phyloP scores from a whole-genome alignment of 176 grass and related monocot genomes.

The Oryza rufipogon region DNA sequence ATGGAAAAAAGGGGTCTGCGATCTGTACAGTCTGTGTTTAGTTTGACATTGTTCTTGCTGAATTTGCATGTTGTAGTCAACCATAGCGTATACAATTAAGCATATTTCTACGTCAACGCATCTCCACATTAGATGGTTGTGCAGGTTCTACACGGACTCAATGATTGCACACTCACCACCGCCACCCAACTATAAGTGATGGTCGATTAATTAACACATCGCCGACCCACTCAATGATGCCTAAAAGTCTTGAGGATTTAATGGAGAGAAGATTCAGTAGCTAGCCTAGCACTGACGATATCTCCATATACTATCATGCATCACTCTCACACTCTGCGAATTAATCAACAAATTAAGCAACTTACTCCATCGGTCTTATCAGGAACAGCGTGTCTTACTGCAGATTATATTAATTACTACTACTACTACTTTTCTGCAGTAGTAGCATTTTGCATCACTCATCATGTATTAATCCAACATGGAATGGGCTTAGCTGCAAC shows the following conservation, averaged over 20 bases:
- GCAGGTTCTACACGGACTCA: not conserved
- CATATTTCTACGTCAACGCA: not conserved
- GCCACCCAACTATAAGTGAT: not conserved
- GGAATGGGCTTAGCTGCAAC: not conserved
- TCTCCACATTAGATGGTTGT: not conserved
- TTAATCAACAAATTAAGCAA: not conserved
- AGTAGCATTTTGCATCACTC: not conserved
- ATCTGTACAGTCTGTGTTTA: not conserved
- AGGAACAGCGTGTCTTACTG: not conserved
- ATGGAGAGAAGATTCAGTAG: constrained; percentile 1
- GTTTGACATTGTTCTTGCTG: not conserved
- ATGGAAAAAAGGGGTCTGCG: too few relatives aligned
- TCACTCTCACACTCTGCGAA: not conserved
- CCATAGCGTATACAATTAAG: not conserved
- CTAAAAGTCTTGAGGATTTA: not conserved
- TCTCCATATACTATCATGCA: too few relatives aligned
- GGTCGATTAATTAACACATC: not conserved
- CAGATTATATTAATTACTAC: not conserved
- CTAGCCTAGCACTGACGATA: not conserved
- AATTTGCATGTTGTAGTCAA: not conserved
- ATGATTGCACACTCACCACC: not conserved
- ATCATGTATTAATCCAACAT: constrained; percentile 7
- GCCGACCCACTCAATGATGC: not conserved
- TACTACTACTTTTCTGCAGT: not conserved
- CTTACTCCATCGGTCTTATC: not conserved